Conservation (phyloP, 2,329 filamentous ascomycete species). For the Aureobasidium sp. region DNA sequence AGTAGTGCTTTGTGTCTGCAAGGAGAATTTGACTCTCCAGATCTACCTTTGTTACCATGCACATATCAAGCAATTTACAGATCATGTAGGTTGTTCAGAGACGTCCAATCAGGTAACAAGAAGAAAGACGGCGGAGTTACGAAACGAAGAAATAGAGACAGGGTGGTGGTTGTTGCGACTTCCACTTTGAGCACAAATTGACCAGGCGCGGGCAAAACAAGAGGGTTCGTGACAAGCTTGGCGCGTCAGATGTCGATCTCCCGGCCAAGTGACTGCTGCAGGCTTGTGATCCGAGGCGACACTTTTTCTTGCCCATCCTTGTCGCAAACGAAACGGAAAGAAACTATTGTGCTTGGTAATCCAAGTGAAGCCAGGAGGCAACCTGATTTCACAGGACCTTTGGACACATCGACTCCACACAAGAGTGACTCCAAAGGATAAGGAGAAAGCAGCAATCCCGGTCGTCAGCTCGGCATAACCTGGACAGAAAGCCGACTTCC, state of each 20-base stretch:
- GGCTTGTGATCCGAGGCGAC: not conserved
- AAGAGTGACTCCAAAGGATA: not conserved
- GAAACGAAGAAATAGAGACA: too few species aligned
- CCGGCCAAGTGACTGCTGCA: not conserved
- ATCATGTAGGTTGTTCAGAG: too few species aligned
- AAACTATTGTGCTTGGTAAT: not conserved
- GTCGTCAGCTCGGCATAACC: not conserved
- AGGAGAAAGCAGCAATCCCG: not conserved
- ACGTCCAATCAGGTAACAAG: too few species aligned
- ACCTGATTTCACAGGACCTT: not conserved
- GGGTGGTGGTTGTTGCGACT: not conserved
- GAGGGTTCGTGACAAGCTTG: not conserved
- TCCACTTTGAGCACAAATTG: not conserved
- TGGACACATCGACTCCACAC: not conserved
- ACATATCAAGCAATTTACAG: too few species aligned
- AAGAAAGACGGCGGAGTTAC: not conserved
- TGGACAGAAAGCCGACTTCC: not conserved
- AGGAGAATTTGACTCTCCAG: too few species aligned
- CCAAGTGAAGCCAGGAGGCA: not conserved
- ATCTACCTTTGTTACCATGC: too few species aligned
- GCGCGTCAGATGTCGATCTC: conserved; percentile 5
- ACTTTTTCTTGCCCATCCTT: not conserved
- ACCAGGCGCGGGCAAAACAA: not conserved
- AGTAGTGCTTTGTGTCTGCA: too few species aligned
- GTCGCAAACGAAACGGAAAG: not conserved